Evolutionary conservation across 2,329 filamentous ascomycete genomes (phyloP), one percentile per base, ranked within the genome.

Genomic region (Aureobasidium subglaciale): DNA sequence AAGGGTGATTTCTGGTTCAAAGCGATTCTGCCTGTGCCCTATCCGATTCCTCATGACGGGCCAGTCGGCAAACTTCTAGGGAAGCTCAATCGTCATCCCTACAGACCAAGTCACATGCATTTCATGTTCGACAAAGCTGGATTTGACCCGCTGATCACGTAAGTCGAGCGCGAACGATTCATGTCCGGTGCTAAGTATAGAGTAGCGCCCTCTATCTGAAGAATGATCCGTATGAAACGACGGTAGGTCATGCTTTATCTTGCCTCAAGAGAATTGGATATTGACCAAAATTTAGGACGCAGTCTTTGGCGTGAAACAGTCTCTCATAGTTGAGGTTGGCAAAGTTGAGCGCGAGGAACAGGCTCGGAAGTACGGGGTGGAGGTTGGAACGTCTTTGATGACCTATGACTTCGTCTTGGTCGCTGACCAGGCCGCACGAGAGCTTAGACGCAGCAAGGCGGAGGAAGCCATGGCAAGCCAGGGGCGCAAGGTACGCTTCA

Each of bases 1-100:
- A 65, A 0, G 72, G 70, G 41, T 63, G 65, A 40, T 61, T 62
- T 30, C 63, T 66, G 59, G 70, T 20, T 65, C 69, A 67, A 41
- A 63, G 64, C 15, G 60, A 65, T 42, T 59, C 61, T 5, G 48
- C 63, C 50, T 15, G 50, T 55, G 10, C 25, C 25, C n/a, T 55
- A 55, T 34, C 50, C 50, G 1, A 55, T 55, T 11, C 50, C 50
- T 9, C 50, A 55, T 16, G 38, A 55, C 16, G 50, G 50, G 13
- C 50, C 50, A 10, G 37, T 46, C 18, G 35, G 50, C 20, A 27
- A 46, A 27, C 38, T 55, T 1, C 25, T 55, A 1, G 48, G 32
- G 22, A 9, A 25, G 2, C 20, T 55, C 4, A 22, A 43, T 2
- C 50, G 50, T 5, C 50, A 55, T 32, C 38, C 35, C 5, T 42